phyloP scores from a whole-genome alignment of 163 green algal genomes.

The Coccomyxa subellipsoidea region DNA sequence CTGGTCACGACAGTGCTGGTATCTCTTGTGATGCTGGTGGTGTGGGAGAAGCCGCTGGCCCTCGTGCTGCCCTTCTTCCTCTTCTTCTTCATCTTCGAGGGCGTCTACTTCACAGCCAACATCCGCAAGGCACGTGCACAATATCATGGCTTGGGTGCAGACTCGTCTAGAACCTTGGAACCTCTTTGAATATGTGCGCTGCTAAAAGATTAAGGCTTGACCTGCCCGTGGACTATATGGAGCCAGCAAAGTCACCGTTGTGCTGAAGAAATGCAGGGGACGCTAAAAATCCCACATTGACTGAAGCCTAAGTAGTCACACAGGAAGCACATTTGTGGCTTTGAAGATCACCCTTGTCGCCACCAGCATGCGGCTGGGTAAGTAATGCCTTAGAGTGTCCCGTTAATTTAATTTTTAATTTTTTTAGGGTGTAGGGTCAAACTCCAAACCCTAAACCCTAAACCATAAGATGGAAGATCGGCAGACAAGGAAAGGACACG shows the following conservation, averaged over 20 bases:
- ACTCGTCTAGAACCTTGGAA: neutral
- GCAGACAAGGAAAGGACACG: no score
- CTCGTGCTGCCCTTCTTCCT: constrained; percentile 40
- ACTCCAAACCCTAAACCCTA: no score
- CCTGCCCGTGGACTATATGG: no score
- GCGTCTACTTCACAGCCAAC: constrained; percentile 34
- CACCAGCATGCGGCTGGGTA: no score
- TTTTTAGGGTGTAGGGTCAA: no score
- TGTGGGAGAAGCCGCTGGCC: constrained; percentile 34
- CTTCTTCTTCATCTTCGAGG: constrained; percentile 30
- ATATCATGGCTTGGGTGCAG: neutral
- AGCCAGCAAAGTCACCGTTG: neutral
- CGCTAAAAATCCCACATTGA: no score
- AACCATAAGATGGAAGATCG: no score
- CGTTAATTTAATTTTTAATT: no score
- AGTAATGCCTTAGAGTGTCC: no score
- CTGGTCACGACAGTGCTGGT: constrained; percentile 42
- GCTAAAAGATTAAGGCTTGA: neutral
- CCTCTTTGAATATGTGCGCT: neutral
- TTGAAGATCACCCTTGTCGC: no score
- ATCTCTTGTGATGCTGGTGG: constrained; percentile 41
- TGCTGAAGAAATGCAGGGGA: neutral
- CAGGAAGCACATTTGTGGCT: no score
- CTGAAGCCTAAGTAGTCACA: no score
- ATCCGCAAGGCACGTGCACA: constrained; percentile 1